Percentiles rank a stretch among this genome's conserved stretches.
Conservation (phyloP, 139 green algal species). For the Raphidocelis subcapitata region DNA sequence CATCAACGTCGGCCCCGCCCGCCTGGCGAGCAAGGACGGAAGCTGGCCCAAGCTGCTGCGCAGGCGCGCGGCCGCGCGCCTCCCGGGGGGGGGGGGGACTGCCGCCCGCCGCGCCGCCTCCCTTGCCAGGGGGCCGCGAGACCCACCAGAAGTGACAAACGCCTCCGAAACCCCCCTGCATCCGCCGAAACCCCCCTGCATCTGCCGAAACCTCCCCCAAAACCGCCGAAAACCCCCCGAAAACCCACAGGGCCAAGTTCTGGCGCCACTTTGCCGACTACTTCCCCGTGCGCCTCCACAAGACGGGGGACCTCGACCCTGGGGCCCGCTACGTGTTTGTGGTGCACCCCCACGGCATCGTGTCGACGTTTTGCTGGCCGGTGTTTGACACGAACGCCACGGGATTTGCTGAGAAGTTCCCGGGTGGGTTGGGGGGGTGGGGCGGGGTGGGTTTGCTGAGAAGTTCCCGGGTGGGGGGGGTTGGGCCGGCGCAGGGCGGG, state of each 20-base stretch:
- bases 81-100: too few species aligned
- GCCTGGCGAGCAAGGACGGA: constrained; percentile 7
- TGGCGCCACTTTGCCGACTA: constrained; percentile 49
- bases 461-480: constrained; percentile 17
- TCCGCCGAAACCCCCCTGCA: too few species aligned
- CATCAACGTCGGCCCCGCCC: constrained; percentile 25
- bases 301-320: constrained; percentile 57
- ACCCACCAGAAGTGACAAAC: too few species aligned
- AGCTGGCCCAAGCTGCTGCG: constrained; percentile 24
- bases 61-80: neutral
- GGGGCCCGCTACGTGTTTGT: constrained; percentile 52
- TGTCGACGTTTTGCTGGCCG: constrained; percentile 12
- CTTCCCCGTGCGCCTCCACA: constrained; percentile 50
- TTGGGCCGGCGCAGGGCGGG: too few species aligned
- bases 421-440: constrained; percentile 16
- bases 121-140: too few species aligned
- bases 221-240: too few species aligned
- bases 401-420: constrained; percentile 44
- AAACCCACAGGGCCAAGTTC: constrained; percentile 33
- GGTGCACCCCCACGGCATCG: constrained; percentile 46
- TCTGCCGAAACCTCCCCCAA: too few species aligned
- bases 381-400: constrained; percentile 51
- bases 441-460: constrained; percentile 32
- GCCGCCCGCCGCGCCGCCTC: too few species aligned
- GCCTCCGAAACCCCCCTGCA: too few species aligned